Conservation (phyloP, 768 basidiomycete genomes). For the Hysterangium stoloniferum region DNA sequence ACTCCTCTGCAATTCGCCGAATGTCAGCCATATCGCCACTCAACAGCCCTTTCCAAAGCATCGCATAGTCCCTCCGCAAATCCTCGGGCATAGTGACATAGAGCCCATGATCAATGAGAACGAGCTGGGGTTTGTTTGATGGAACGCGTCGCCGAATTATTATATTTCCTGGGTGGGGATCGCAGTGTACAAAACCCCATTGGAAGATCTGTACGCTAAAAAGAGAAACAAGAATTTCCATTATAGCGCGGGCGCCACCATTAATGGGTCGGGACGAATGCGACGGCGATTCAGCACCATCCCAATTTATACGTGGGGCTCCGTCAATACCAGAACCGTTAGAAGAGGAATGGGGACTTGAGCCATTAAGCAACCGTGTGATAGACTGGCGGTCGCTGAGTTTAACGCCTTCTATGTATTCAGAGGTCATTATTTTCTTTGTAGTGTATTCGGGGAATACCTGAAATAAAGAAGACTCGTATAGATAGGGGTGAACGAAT, state of each 20-base stretch:
- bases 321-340: conserved; percentile 5
- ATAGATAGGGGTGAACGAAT: background rate
- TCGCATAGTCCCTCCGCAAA: conserved; percentile 71
- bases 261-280: conserved; percentile 26
- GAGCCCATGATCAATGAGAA: conserved; percentile 88
- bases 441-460: conserved; percentile 69
- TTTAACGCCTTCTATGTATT: conserved; percentile 77
- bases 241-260: conserved; percentile 56
- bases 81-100: conserved; percentile 65
- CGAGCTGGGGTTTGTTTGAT: conserved; percentile 46
- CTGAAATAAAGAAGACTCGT: conserved; percentile 18
- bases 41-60: conserved; percentile 64
- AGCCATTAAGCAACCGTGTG: conserved; percentile 28
- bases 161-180: conserved; percentile 64
- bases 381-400: conserved; percentile 58
- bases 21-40: conserved; percentile 48
- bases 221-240: conserved; percentile 82
- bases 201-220: conserved; percentile 88
- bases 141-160: conserved; percentile 54
- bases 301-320: conserved; percentile 1
- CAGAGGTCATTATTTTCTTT: conserved; percentile 71
- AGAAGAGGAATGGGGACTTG: conserved; percentile 9
- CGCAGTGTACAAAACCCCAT: conserved; percentile 87
- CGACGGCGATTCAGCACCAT: background rate
- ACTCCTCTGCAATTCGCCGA: conserved; percentile 41